Evolutionary conservation across 768 basidiomycete genomes (phyloP).

Genomic region (Lactarius quietus): DNA sequence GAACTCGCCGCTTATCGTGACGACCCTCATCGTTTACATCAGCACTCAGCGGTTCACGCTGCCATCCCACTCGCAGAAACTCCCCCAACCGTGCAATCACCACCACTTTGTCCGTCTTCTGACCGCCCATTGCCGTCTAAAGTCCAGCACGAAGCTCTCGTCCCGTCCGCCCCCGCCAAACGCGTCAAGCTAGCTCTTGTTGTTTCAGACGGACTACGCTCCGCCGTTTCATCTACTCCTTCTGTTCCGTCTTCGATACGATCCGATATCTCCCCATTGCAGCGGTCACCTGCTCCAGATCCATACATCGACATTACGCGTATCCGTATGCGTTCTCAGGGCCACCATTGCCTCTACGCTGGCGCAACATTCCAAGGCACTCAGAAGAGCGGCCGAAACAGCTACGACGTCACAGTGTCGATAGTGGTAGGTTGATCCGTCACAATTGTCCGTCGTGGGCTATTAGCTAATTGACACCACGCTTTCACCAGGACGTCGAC

Average conservation of each 20-base stretch:
- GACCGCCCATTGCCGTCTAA: constrained; percentile 13
- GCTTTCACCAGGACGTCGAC: constrained; percentile 71
- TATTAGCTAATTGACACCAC: constrained; percentile 5
- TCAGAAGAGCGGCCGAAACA: constrained; percentile 90
- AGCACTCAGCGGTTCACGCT: constrained; percentile 9
- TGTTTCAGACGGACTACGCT: constrained; percentile 31
- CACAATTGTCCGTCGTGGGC: neutral
- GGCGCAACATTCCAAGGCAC: constrained; percentile 88
- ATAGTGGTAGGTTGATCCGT: constrained; percentile 66
- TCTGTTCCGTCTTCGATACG: constrained; percentile 28
- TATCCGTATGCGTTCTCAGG: constrained; percentile 65
- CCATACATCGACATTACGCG: constrained; percentile 75
- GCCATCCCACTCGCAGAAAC: constrained; percentile 6
- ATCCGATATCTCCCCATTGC: constrained; percentile 26
- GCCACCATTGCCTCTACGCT: constrained; percentile 79
- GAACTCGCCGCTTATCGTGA: constrained; percentile 6
- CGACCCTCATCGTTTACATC: constrained; percentile 7
- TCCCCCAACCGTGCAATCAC: constrained; percentile 1
- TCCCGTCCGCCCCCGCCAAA: constrained; percentile 39
- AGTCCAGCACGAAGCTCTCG: constrained; percentile 5
- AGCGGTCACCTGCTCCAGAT: constrained; percentile 34
- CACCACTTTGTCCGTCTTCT: neutral
- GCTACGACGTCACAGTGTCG: constrained; percentile 91
- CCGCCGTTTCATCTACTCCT: constrained; percentile 22
- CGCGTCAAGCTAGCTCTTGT: constrained; percentile 38